These are phyloP conservation scores for Syzygium syzygioides DNA, from an alignment of 441 rosid species.

Conservation along the genomic window DNA sequence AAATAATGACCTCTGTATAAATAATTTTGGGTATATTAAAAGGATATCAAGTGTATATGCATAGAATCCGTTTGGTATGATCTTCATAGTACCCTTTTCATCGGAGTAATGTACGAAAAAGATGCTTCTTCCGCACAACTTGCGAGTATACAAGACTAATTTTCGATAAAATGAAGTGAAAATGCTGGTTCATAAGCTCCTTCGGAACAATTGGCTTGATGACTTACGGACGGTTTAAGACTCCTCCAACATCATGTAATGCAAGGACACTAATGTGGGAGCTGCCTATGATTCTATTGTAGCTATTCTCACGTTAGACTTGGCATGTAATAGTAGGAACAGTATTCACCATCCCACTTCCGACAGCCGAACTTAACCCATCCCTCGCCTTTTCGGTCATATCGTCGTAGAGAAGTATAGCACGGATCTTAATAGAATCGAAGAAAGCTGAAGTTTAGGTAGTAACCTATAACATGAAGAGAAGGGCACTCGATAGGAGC, in stretches of 20 bases:
- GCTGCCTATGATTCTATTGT: background rate
- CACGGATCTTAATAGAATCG: background rate
- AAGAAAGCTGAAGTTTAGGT: background rate
- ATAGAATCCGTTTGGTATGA: background rate
- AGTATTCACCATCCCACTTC: background rate
- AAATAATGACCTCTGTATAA: too few species aligned
- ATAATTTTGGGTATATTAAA: background rate
- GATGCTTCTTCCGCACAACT: background rate
- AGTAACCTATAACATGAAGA: conserved; percentile 61
- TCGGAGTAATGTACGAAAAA: background rate
- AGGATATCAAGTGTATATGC: too few species aligned
- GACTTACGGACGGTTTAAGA: background rate
- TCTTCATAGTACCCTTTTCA: background rate
- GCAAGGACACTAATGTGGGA: background rate
- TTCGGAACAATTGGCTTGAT: background rate
- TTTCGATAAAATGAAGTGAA: background rate
- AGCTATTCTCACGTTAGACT: background rate
- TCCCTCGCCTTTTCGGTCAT: too few species aligned
- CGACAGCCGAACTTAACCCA: too few species aligned
- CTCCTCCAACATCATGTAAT: background rate
- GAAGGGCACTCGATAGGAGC: conserved; percentile 48
- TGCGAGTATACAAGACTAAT: background rate
- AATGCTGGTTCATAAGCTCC: background rate
- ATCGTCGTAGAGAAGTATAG: too few species aligned
- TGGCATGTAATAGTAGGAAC: background rate